phyloP scores from a whole-genome alignment of 2,329 filamentous ascomycete genomes.

The Penicillium sp. region DNA sequence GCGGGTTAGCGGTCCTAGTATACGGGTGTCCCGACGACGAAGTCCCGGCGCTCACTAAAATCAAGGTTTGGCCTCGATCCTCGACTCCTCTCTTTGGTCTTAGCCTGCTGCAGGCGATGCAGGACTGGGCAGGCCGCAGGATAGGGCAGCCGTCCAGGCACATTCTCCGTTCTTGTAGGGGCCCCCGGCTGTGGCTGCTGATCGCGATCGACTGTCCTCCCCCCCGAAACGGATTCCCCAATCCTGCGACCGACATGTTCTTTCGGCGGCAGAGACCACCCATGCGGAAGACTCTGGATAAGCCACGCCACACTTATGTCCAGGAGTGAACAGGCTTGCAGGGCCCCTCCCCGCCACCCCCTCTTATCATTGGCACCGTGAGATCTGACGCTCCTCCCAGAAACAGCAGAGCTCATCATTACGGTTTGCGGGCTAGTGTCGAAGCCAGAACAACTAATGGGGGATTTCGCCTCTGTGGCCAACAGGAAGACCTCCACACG shows the following conservation, averaged over 20 bases:
- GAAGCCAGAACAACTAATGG: background rate
- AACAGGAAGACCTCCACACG: background rate
- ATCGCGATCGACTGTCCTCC: conserved; percentile 26
- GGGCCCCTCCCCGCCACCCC: conserved; percentile 1
- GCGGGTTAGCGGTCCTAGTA: conserved; percentile 1
- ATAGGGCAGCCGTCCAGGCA: conserved; percentile 22
- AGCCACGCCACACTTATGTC: conserved; percentile 2
- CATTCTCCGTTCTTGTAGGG: conserved; percentile 25
- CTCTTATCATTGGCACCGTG: conserved; percentile 21
- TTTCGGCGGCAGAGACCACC: conserved; percentile 18
- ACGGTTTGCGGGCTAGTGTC: conserved; percentile 21
- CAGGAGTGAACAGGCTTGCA: background rate
- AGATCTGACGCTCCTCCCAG: conserved; percentile 25
- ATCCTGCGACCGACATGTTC: conserved; percentile 19
- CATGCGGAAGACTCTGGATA: conserved; percentile 18
- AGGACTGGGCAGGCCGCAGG: conserved; percentile 22
- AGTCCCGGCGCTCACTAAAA: background rate
- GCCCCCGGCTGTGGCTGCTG: conserved; percentile 33
- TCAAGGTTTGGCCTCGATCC: conserved; percentile 5
- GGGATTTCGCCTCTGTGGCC: background rate
- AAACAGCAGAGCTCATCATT: conserved; percentile 19
- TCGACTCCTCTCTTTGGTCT: conserved; percentile 3
- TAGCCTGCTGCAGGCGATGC: conserved; percentile 16
- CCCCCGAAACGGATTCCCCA: conserved; percentile 23
- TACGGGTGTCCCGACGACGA: conserved; percentile 7